Evolutionary conservation across 257 asterid genomes (phyloP).

Genomic region (Solanum bulbocastanum): DNA sequence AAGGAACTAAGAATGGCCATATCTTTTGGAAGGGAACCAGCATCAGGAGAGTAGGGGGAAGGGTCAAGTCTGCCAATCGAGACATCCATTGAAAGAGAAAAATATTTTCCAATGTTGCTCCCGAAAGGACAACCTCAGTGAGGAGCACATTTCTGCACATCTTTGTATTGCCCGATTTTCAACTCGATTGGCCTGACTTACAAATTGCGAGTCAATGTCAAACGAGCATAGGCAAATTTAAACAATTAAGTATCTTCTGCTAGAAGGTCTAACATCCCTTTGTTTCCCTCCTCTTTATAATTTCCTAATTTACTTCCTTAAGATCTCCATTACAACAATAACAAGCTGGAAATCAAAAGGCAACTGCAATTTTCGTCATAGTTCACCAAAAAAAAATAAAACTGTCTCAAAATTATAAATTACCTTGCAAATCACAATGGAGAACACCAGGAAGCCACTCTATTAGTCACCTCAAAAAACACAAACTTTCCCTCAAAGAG

Average conservation of each 20-base stretch:
- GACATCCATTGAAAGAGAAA: not conserved
- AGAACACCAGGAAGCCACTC: not conserved
- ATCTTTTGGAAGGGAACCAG: not conserved
- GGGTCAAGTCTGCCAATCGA: not conserved
- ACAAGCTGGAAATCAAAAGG: not conserved
- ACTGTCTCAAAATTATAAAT: not conserved
- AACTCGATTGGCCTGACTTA: not conserved
- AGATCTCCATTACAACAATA: not conserved
- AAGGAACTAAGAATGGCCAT: not conserved
- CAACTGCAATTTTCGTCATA: not conserved
- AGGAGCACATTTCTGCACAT: not conserved
- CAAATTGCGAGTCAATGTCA: not conserved
- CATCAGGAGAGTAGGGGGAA: not conserved
- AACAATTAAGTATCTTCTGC: not conserved
- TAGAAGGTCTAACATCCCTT: not conserved
- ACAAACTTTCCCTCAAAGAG: not conserved
- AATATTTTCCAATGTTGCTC: not conserved
- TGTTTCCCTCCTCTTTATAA: not conserved
- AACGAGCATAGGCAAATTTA: not conserved
- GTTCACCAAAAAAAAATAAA: not conserved
- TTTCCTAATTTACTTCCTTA: not conserved
- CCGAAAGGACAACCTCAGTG: not conserved
- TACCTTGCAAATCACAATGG: not conserved
- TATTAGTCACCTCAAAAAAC: not conserved
- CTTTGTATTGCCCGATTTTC: not conserved